Evolutionary conservation across 2,329 filamentous ascomycete genomes (phyloP).

Genomic region (Talaromyces sp.): DNA sequence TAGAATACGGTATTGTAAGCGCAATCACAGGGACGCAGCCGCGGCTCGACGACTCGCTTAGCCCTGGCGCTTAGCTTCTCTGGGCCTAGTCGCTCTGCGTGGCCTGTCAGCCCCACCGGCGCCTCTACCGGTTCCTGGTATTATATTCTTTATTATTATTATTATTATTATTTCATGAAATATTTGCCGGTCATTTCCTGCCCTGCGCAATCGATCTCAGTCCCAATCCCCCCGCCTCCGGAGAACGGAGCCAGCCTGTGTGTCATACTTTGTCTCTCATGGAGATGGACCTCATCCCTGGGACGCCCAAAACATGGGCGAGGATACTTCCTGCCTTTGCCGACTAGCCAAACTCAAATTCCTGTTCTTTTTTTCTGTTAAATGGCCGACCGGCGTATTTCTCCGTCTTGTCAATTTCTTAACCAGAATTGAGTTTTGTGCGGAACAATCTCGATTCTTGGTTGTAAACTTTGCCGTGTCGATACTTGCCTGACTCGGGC

Average conservation of each 20-base stretch:
- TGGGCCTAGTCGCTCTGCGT: not conserved
- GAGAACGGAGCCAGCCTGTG: not conserved
- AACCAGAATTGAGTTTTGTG: not conserved
- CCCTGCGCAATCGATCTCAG: not conserved
- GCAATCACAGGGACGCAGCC: not conserved
- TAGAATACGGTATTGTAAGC: too few relatives aligned
- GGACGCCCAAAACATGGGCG: not conserved
- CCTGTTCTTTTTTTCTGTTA: too few relatives aligned
- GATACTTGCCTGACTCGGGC: not conserved
- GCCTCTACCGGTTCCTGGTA: not conserved
- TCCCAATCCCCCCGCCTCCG: not conserved
- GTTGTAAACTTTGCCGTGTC: not conserved
- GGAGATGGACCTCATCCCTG: not conserved
- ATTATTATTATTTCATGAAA: not conserved
- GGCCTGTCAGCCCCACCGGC: not conserved
- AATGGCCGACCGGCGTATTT: too few relatives aligned
- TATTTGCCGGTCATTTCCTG: not conserved
- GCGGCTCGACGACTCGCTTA: not conserved
- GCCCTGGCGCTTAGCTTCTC: not conserved
- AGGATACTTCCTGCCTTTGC: not conserved
- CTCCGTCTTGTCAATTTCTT: not conserved
- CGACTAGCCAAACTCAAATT: not conserved
- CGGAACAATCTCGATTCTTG: too few relatives aligned
- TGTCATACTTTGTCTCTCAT: not conserved
- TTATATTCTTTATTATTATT: too few relatives aligned